Base-by-base conservation (phyloP, 2,329 filamentous ascomycete species). In the Cladobotryum mycophilum region DNA sequence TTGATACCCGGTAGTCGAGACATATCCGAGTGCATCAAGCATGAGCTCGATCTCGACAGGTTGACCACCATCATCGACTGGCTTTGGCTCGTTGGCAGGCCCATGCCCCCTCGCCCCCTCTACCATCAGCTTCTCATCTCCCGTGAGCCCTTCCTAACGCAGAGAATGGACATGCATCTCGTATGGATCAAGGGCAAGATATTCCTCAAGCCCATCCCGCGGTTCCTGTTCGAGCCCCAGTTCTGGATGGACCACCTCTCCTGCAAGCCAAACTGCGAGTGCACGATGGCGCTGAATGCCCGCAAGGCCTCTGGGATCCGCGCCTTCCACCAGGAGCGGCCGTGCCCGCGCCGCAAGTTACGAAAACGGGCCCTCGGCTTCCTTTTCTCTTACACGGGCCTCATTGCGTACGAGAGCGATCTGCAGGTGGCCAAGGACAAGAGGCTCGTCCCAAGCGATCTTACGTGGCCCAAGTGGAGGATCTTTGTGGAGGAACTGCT, bases 121-220 rank as follows among this genome's bases (percentile, higher is more conserved):
- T 36, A 47, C 44, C 45, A 53, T 35, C 52, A 53, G 25, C 12
- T 45, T 2, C 40, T 37, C 5, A 34, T 51, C 15, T 35, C 33
- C 3, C 48, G 49, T 20, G 44, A 44, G n/a, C 45, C 48, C n/a
- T n/a, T 40, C 9, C 17, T 51, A 3, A 53, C 34, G 6, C 46
- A 53, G 34, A n/a, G 22, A 7, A 44, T 51, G 48, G 48, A 53
- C 14, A 40, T 25, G 35, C 52, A 53, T 14, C 48, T 53, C 18
- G 43, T 51, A 11, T 47, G 45, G 34, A 35, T 25, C 5, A 44
- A 25, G 3, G 40, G 18, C 1, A 43, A 33, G 33, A 47, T 53
- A 14, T 51, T 44, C 22, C 13, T 53, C 20, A 53, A 53, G 15
- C 52, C 52, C 6, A 15, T 53, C 18, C 52, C 52, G 2, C 45